phyloP scores from a whole-genome alignment of 441 rosid genomes.

The Croton laevigatus region DNA sequence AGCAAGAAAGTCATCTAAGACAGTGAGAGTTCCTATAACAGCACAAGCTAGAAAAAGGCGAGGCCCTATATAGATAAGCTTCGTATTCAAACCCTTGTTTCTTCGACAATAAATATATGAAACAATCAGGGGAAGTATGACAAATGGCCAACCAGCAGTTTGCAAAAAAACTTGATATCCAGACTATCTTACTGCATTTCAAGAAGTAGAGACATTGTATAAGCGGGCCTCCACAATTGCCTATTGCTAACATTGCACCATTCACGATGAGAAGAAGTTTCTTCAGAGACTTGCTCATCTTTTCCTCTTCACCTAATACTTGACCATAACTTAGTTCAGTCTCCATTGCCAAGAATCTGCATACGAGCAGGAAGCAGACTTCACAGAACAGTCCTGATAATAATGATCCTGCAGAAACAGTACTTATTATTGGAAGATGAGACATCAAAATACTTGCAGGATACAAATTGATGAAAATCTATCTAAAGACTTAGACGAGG shows the following conservation, averaged over 20 bases:
- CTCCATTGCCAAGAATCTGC: constrained; percentile 19
- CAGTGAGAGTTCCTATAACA: constrained; percentile 43
- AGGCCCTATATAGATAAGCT: constrained; percentile 30
- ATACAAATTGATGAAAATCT: too few relatives aligned
- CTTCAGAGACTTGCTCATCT: constrained; percentile 16
- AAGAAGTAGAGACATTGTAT: constrained; percentile 49
- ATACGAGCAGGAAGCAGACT: background rate
- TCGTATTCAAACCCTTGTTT: constrained; percentile 13
- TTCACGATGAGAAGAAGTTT: constrained; percentile 21
- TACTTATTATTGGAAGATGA: too few relatives aligned
- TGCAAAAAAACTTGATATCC: constrained; percentile 45
- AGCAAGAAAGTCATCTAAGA: constrained; percentile 45
- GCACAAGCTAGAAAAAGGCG: constrained; percentile 34
- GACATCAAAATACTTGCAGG: too few relatives aligned
- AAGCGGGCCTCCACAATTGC: constrained; percentile 48
- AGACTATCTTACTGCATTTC: constrained; percentile 41
- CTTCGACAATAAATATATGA: constrained; percentile 31
- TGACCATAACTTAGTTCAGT: background rate
- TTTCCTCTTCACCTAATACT: constrained; percentile 15
- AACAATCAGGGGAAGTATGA: constrained; percentile 7
- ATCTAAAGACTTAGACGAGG: too few relatives aligned
- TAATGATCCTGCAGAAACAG: too few relatives aligned
- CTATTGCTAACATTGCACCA: constrained; percentile 25
- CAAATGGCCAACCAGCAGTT: constrained; percentile 40
- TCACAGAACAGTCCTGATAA: background rate